Evolutionary conservation across 192 early-diverging fungal species (phyloP).

Genomic region (Backusella westeae): DNA sequence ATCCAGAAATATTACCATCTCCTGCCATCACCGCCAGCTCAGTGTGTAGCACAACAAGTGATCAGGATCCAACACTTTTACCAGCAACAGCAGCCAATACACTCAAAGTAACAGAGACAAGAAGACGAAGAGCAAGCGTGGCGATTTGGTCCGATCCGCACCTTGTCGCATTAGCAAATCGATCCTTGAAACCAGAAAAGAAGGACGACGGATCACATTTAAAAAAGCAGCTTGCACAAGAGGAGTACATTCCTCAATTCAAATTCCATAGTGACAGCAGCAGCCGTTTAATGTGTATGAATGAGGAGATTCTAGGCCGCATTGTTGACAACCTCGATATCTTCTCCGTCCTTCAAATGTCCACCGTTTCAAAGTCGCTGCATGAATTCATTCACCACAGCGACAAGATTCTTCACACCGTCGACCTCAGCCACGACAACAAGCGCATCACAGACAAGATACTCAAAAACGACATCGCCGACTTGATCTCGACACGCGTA

Average conservation of each 20-base stretch:
- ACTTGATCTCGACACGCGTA: slow-evolving; percentile 45
- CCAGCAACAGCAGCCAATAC: slow-evolving; percentile 35
- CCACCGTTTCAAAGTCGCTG: neutral
- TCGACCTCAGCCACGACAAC: slow-evolving; percentile 60
- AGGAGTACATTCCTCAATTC: neutral
- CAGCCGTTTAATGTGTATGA: neutral
- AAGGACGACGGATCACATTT: neutral
- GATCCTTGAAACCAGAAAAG: neutral
- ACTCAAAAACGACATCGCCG: slow-evolving; percentile 28
- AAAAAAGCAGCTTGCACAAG: neutral
- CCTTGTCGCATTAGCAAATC: slow-evolving; percentile 63
- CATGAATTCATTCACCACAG: neutral
- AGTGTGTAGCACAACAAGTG: slow-evolving; percentile 25
- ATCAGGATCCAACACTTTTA: slow-evolving; percentile 36
- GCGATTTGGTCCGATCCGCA: slow-evolving; percentile 79
- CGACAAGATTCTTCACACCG: slow-evolving; percentile 36
- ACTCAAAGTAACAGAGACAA: slow-evolving; percentile 31
- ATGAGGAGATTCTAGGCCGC: neutral
- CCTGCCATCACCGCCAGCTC: slow-evolving; percentile 16
- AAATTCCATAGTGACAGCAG: neutral
- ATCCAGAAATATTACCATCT: neutral
- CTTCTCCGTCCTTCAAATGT: neutral
- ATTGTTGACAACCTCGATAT: neutral
- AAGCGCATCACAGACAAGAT: slow-evolving; percentile 57
- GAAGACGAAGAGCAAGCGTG: slow-evolving; percentile 61